Percentiles rank a stretch among this genome's conserved stretches.
Evolutionary conservation across 306 rosid genomes (phyloP).

Genomic region (Cicer cuneatum): DNA sequence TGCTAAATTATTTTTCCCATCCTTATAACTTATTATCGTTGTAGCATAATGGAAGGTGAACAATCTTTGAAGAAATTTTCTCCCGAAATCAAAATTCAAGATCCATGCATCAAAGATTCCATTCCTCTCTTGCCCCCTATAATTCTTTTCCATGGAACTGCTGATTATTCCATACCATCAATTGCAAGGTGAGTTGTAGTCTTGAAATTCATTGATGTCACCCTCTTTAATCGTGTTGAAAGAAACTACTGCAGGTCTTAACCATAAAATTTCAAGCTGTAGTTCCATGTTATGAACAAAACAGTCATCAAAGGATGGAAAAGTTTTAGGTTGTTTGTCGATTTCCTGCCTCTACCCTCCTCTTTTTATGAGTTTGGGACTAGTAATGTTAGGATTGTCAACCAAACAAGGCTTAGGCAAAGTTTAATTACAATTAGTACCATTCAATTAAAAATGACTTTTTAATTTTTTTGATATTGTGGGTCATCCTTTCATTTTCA

Average conservation of each 20-base stretch:
- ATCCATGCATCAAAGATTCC: conserved; percentile 57
- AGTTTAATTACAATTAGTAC: conserved; percentile 12
- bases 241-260: conserved; percentile 26
- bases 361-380: not conserved
- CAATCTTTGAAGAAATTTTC: conserved; percentile 69
- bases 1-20: conserved; percentile 19
- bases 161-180: conserved; percentile 87
- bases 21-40: conserved; percentile 32
- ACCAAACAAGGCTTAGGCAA: not conserved
- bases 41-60: conserved; percentile 96
- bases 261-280: conserved; percentile 12
- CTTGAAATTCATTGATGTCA: conserved; percentile 22
- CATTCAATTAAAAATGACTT: not conserved
- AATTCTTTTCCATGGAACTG: conserved; percentile 82
- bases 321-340: conserved; percentile 7
- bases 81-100: conserved; percentile 74
- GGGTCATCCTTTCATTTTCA: conserved; percentile 34
- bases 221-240: conserved; percentile 14
- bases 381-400: not conserved
- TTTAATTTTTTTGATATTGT: not conserved
- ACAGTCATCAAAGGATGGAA: not conserved
- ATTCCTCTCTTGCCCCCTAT: conserved; percentile 73
- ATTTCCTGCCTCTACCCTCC: conserved; percentile 6
- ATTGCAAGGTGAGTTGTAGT: conserved; percentile 70
- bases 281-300: conserved; percentile 23